Conservation (phyloP, 2,329 filamentous ascomycete genomes). For the Xylaria polymorpha region DNA sequence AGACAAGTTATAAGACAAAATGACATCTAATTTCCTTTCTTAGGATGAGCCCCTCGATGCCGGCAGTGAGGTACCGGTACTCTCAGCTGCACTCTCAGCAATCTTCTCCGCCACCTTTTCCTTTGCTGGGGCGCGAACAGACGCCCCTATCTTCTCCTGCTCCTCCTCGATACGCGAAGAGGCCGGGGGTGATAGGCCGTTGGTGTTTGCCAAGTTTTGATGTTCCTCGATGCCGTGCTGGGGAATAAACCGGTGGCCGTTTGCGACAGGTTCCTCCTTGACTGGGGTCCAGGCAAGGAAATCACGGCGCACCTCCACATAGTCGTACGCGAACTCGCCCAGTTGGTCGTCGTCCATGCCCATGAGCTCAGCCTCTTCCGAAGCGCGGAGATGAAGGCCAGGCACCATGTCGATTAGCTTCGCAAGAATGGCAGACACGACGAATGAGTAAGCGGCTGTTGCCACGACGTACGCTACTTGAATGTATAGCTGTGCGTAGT, state of each 20-base stretch:
- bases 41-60: constrained; percentile 32
- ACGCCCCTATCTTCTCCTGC: constrained; percentile 49
- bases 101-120: constrained; percentile 37
- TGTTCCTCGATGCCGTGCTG: constrained; percentile 80
- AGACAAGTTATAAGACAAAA: neutral
- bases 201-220: constrained; percentile 71
- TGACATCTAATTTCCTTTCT: constrained; percentile 6
- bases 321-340: constrained; percentile 90
- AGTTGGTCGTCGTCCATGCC: constrained; percentile 93
- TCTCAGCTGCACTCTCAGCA: constrained; percentile 24
- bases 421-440: constrained; percentile 78
- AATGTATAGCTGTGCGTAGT: constrained; percentile 80
- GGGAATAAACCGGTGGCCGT: constrained; percentile 69
- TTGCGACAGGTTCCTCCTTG: constrained; percentile 70
- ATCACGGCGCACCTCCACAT: constrained; percentile 88
- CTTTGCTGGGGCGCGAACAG: constrained; percentile 45
- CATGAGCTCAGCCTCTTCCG: constrained; percentile 83
- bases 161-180: constrained; percentile 52
- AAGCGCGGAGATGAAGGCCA: constrained; percentile 81
- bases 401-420: constrained; percentile 80
- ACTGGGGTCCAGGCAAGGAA: constrained; percentile 89
- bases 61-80: constrained; percentile 23
- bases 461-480: constrained; percentile 82
- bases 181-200: constrained; percentile 54
- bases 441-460: constrained; percentile 74